Base-by-base conservation (phyloP, 495 filamentous ascomycete genomes). In the Hypoxylon crocopeplum region DNA sequence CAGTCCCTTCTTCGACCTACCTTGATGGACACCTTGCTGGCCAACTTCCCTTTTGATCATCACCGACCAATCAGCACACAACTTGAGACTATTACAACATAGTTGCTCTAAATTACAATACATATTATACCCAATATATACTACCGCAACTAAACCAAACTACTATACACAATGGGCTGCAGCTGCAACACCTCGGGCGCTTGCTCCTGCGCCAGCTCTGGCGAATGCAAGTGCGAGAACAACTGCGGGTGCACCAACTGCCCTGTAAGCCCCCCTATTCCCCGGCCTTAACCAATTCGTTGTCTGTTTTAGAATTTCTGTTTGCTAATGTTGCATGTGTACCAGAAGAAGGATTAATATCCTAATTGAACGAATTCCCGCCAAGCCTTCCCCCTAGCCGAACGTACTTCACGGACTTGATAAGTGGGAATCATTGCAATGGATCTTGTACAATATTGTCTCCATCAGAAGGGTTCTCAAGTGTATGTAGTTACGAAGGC, bases 181-280 rank as follows among this genome's bases (percentile, higher is more conserved):
- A 57, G 62, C 49, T 69, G 67, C 50, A 67, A 62, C 48, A 57
- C 42, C 46, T 47, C 49, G 19, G 64, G 60, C 46, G 16, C 67
- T 22, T 69, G 67, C 51, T 25, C 16, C 46, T 69, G 67, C 38
- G 64, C 67, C 38, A 58, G 22, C 45, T 39, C 63, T 21, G 67
- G 67, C 53, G 39, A 53, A n/a, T 69, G 67, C 42, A 47, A 41
- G 17, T 69, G 67, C 40, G 59, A 60, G 50, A 19, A 65, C 25
- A 64, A 53, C 67, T 69, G 67, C 59, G 64, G 64, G 27, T 69
- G 67, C 67, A 19, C 48, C 42, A 60, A 62, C 54, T 69, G 67
- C 54, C 67, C 67, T 15, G 67, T 69, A 17, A 59, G 67, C 29
- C 11, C 8, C 21, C 33, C 33, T 36, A 11, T 24, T 56, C 13